These are phyloP conservation scores for Metschnikowia lachancei DNA, from an alignment of 805 yeast genomes.

Conservation along the genomic window DNA sequence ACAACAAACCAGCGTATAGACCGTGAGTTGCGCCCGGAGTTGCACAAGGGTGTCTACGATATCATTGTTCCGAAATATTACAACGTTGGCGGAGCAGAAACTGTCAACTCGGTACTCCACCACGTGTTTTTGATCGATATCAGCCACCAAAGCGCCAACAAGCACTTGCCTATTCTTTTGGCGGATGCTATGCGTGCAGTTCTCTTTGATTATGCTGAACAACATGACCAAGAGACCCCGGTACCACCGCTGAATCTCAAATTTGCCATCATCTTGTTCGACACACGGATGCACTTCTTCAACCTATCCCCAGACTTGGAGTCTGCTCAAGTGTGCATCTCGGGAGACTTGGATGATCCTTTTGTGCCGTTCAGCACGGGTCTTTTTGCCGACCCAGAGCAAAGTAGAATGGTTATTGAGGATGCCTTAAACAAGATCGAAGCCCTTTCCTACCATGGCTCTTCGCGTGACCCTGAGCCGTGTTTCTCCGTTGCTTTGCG, in stretches of 20 bases:
- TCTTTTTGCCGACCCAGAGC: slow-evolving; percentile 74
- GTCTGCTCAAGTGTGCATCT: slow-evolving; percentile 55
- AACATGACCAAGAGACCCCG: slow-evolving; percentile 17
- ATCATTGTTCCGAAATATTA: slow-evolving; percentile 73
- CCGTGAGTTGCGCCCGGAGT: slow-evolving; percentile 64
- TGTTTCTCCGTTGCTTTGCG: slow-evolving; percentile 78
- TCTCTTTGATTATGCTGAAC: slow-evolving; percentile 34
- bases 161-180: slow-evolving; percentile 58
- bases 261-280: slow-evolving; percentile 74
- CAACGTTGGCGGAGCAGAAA: slow-evolving; percentile 46
- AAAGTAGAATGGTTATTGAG: slow-evolving; percentile 61
- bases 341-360: slow-evolving; percentile 71
- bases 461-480: slow-evolving; percentile 52
- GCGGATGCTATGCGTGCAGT: slow-evolving; percentile 68
- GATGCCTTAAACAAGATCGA: slow-evolving; percentile 65
- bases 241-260: not conserved
- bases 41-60: slow-evolving; percentile 82
- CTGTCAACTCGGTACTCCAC: slow-evolving; percentile 46
- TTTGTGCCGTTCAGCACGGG: slow-evolving; percentile 81
- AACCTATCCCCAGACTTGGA: slow-evolving; percentile 58
- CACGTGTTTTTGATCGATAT: slow-evolving; percentile 76
- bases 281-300: slow-evolving; percentile 68
- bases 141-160: slow-evolving; percentile 54
- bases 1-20: slow-evolving; percentile 62
- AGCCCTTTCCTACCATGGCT: slow-evolving; percentile 37